These are phyloP conservation scores for Pseudocercospora crystallina DNA, from an alignment of 2,329 filamentous ascomycete species.

Conservation along the genomic window DNA sequence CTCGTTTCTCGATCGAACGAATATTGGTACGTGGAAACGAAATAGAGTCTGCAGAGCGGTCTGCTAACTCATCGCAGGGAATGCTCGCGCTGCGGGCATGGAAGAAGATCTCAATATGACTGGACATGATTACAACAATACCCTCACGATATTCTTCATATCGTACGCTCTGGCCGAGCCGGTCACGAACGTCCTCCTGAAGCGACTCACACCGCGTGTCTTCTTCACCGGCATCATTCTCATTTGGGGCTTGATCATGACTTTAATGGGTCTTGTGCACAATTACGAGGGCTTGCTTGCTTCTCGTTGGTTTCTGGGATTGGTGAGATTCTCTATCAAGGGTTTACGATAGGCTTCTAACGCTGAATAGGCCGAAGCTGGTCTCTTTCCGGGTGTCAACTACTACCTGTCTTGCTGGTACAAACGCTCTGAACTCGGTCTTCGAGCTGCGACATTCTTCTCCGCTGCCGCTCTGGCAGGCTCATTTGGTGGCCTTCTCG, in stretches of 20 bases:
- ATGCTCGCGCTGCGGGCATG: slow-evolving; percentile 60
- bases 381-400: slow-evolving; percentile 67
- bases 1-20: slow-evolving; percentile 41
- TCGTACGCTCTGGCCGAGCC: slow-evolving; percentile 80
- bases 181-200: slow-evolving; percentile 76
- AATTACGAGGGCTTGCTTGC: slow-evolving; percentile 29
- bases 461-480: slow-evolving; percentile 77
- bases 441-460: slow-evolving; percentile 79
- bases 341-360: too few relatives aligned
- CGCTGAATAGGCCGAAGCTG: slow-evolving; percentile 21
- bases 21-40: slow-evolving; percentile 48
- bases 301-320: slow-evolving; percentile 32
- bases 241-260: slow-evolving; percentile 57
- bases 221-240: slow-evolving; percentile 77
- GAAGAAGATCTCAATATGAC: slow-evolving; percentile 62
- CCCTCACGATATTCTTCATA: slow-evolving; percentile 82
- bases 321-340: slow-evolving; percentile 1
- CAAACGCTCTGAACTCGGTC: slow-evolving; percentile 71
- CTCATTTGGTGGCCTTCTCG: slow-evolving; percentile 72
- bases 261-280: slow-evolving; percentile 23
- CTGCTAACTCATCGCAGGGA: slow-evolving; percentile 44
- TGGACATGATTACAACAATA: slow-evolving; percentile 67
- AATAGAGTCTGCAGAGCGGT: not conserved
- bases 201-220: slow-evolving; percentile 69
- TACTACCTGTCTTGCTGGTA: slow-evolving; percentile 87